Base-by-base conservation (phyloP, 2,329 filamentous ascomycete species). In the Stagonosporopsis cucurbitacearum region DNA sequence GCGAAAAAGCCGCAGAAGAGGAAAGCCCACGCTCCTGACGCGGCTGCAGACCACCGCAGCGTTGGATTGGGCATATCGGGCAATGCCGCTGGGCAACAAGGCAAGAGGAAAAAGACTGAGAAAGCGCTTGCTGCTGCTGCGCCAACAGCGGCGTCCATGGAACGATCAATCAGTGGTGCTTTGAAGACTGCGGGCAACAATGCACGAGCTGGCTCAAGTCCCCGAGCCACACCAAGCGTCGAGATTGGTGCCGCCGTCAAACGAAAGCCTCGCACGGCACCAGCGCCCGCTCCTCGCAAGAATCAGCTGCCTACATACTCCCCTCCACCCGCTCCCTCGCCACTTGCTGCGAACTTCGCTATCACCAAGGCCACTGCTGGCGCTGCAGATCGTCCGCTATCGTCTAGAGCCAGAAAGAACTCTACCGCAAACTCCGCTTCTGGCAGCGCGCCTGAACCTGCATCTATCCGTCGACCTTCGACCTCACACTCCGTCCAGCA, bases 21-120 rank as follows among this genome's bases (percentile, higher is more conserved):
- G 49, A 92, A 89, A 69, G 64, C 66, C 8, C 80, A 81, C 6
- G 82, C 81, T 32, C 84, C 88, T 36, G 75, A 80, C 2, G 66
- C 77, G 20, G 78, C 73, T 40, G 51, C 65, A 17, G 74, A 77
- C 33, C 63, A 64, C 23, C 74, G 77, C 20, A 71, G 79, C 45
- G 77, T 88, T 32, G 89, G 89, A 2, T 77, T 91, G 32, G 89
- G 88, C 36, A 89, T 91, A 55, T 65, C 65, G 22, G 81, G 85
- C 43, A 84, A 85, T 58, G 81, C 82, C 9, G 68, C 81, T 19
- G 81, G 83, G 25, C 76, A 77, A 28, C 81, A 87, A 2, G 80
- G 82, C 22, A 96, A 96, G 78, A 85, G 91, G 68, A 87, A 92
- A 62, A 96, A 93, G 77, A 87, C 91, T 2, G 92, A 96, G 66